Conservation (phyloP, 2,329 filamentous ascomycete genomes). For the Thermoascus crustaceus region DNA sequence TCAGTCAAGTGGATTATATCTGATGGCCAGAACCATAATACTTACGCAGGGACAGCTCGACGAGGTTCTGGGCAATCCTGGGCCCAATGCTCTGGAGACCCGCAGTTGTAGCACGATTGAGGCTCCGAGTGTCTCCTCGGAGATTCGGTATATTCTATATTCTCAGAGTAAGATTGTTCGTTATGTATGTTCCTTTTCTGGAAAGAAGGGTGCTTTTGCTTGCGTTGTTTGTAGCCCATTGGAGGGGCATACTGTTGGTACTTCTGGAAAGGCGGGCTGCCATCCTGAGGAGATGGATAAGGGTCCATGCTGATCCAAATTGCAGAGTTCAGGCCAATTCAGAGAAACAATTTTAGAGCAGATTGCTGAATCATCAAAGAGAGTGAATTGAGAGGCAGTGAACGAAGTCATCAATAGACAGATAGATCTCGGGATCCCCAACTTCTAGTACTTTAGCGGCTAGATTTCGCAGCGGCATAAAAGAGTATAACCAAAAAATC, state of each 20-base stretch:
- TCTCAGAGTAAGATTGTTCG: constrained; percentile 3
- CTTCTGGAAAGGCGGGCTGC: constrained; percentile 4
- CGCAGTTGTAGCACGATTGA: constrained; percentile 28
- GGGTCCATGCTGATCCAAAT: constrained; percentile 6
- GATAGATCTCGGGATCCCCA: too few relatives aligned
- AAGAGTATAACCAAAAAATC: too few relatives aligned
- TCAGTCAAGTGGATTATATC: background rate
- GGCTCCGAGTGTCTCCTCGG: constrained; percentile 6
- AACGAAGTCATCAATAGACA: too few relatives aligned
- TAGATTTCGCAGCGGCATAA: too few relatives aligned
- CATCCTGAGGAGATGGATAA: constrained; percentile 4
- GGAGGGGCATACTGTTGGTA: constrained; percentile 6
- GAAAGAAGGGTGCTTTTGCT: constrained; percentile 7
- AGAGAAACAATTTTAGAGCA: background rate
- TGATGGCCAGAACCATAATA: constrained; percentile 3
- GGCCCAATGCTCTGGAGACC: constrained; percentile 23
- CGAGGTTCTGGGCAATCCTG: constrained; percentile 27
- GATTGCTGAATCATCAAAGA: too few relatives aligned
- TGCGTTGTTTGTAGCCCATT: constrained; percentile 8
- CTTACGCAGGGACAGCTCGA: constrained; percentile 23
- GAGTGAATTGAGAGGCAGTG: too few relatives aligned
- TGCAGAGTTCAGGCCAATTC: background rate
- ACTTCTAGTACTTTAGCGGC: too few relatives aligned
- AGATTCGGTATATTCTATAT: constrained; percentile 5
- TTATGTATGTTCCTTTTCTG: constrained; percentile 12